Evolutionary conservation across 2,329 filamentous ascomycete species (phyloP), one percentile per base, ranked within the genome.

Genomic region (Penicillium sp.): DNA sequence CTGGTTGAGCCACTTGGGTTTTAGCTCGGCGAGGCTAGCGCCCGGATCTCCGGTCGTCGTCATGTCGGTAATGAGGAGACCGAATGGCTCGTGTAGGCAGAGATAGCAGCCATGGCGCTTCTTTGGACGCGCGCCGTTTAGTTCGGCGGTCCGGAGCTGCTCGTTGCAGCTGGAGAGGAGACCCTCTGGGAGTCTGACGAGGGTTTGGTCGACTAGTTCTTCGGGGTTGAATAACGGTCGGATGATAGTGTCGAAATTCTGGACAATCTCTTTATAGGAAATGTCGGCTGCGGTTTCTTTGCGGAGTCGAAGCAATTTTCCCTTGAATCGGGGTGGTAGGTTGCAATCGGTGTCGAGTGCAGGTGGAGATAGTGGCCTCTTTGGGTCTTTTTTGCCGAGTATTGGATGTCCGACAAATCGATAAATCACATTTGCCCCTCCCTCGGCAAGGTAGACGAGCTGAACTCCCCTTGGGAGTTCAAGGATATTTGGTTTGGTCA

Each of bases 1-100:
- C 69, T 91, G 89, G 9, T 81, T 76, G 26, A 94, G 82, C 90
- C 90, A 94, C 73, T 94, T 94, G 14, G 90, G 89, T 70, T 94
- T 94, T 74, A 93, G 88, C 69, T 93, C 88, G 53, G 89, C 76
- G 31, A 88, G 69, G 42, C 45, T 71, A 45, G 67, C 66, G 4
- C 66, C 67, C 0, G 70, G 65, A 16, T 70, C 69, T 9, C 65
- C 63, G 28, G 65, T 65, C 7, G 78, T 76, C 2, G 80, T 82
- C 88, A 93, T 92, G 67, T 92, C 88, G 57, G 87, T 87, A 46
- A 93, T 82, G 4, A 93, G 74, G 65, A 91, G 83, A 6, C 85
- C 89, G 66, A 84, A 82, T 4, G 69, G 71, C 61, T 88, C 83
- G 40, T 83, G 80, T 14, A 80, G 76, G 5, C 78, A 80, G 3